phyloP scores from a whole-genome alignment of 2,329 filamentous ascomycete genomes.

The Reticulascus tulasneorum region DNA sequence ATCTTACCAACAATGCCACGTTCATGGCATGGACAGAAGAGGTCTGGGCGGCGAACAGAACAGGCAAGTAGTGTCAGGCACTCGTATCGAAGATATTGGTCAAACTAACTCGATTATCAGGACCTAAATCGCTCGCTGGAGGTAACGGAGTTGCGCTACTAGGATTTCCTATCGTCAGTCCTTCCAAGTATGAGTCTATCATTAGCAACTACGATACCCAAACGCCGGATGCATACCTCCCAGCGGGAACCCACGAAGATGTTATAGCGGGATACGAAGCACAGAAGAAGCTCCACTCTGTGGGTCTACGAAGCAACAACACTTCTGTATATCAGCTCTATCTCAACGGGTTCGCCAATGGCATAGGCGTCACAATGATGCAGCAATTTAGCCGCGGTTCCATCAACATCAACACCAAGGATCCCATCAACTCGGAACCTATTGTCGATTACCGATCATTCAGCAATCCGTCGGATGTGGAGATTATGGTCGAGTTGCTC shows the following conservation, averaged over 20 bases:
- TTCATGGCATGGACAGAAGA: conserved; percentile 15
- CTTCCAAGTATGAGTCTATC: conserved; percentile 14
- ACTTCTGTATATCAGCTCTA: conserved; percentile 29
- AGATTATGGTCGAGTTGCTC: conserved; percentile 32
- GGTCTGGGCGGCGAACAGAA: conserved; percentile 5
- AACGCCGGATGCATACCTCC: conserved; percentile 30
- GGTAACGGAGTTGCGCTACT: no score
- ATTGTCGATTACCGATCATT: conserved; percentile 35
- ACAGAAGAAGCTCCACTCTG: conserved; percentile 32
- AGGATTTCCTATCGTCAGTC: conserved; percentile 17
- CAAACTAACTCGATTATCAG: no score
- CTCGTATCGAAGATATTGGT: no score
- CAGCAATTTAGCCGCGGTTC: conserved; percentile 32
- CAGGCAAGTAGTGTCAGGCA: no score
- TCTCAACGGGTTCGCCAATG: conserved; percentile 16
- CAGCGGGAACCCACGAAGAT: conserved; percentile 23
- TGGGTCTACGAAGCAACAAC: conserved; percentile 26
- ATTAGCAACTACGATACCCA: conserved; percentile 23
- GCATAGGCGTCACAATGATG: conserved; percentile 20
- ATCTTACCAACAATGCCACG: conserved; percentile 23
- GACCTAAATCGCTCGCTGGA: no score
- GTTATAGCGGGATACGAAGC: conserved; percentile 31
- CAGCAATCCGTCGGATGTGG: conserved; percentile 32
- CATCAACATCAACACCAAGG: conserved; percentile 32
- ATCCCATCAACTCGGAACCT: conserved; percentile 27